These are phyloP conservation scores for Mucor lusitanicus DNA, from an alignment of 371 early-diverging fungal genomes.

Conservation along the genomic window DNA sequence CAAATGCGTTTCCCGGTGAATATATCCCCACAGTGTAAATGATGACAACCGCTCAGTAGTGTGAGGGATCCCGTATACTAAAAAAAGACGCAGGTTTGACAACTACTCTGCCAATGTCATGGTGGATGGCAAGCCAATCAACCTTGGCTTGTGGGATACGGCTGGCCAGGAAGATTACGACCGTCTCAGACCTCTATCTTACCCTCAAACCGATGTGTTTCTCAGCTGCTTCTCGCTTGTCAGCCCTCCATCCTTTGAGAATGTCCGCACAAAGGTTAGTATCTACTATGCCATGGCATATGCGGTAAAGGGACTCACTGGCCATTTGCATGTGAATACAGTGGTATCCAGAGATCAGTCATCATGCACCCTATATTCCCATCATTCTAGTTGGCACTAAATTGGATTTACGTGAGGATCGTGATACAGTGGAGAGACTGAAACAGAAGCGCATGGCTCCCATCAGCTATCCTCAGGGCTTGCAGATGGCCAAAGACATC, in stretches of 20 bases:
- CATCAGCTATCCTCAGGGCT: conserved; percentile 87
- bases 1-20: conserved; percentile 97
- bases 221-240: conserved; percentile 89
- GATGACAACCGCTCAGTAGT: too few species aligned
- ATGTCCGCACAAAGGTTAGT: conserved; percentile 78
- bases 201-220: conserved; percentile 94
- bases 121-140: conserved; percentile 94
- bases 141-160: conserved; percentile 98
- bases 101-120: conserved; percentile 94
- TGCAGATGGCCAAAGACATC: conserved; percentile 91
- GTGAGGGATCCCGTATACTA: neutral
- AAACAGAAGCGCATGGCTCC: conserved; percentile 88
- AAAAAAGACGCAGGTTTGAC: conserved; percentile 72
- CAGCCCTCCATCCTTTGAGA: conserved; percentile 90
- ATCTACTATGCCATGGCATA: too few species aligned
- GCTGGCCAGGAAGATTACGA: conserved; percentile 99
- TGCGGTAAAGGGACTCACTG: neutral
- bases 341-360: conserved; percentile 96
- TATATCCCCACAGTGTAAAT: conserved; percentile 96
- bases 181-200: conserved; percentile 91
- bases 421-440: conserved; percentile 85
- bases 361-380: conserved; percentile 94
- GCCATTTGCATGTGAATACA: conserved; percentile 27
- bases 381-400: conserved; percentile 98
- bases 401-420: conserved; percentile 95